Evolutionary conservation across 164 flowering plant species (phyloP), one percentile per base, ranked within the genome.

Genomic region (Piper longum): DNA sequence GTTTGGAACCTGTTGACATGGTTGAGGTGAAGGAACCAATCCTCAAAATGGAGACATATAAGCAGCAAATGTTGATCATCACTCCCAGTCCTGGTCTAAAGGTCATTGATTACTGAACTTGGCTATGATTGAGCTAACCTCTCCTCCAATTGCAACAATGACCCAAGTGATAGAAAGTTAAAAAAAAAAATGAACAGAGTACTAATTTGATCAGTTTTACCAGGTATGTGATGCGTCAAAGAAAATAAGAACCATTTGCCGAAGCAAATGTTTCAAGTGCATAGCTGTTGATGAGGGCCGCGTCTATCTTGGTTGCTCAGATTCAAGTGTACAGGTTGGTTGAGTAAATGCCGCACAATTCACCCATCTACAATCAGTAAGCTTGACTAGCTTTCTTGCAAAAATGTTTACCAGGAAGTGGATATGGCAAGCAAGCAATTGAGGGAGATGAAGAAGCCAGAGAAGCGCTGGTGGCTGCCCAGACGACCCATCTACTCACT

Each of bases 271-370:
- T 12, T 82, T 84, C 62, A 84, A 80, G 64, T 76, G 83, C 73
- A 67, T 81, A 54, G 70, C 65, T 43, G 75, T 75, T 17, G 65
- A 57, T 39, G 79, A 85, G 58, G 83, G 83, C 60, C 86, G 78
- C 70, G 62, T 86, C 56, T 86, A 82, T 58, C 63, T 70, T 59
- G 96, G 96, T 65, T 88, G 91, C 79, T 69, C 14, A 13, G 88
- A 88, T 59, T 83, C 90, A 54, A 85, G 92, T 76, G 80, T 88
- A 68, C 88, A 86, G 89, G 96, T 88, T 43, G n/a, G 75, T 62
- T 43, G 39, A 43, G 45, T 11, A 52, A 68, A 43, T n/a, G 61
- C 61, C 16, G 5, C 16, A 4, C 16, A 7, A 12, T 39, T 16
- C 9, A 7, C 9, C 0, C 14, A 13, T 57, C 9, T 57, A 9